A percentile compares a stretch with the other conserved stretches of the same genome.
phyloP scores from a whole-genome alignment of 2,329 filamentous ascomycete genomes.

The Leptographium wingfieldii region DNA sequence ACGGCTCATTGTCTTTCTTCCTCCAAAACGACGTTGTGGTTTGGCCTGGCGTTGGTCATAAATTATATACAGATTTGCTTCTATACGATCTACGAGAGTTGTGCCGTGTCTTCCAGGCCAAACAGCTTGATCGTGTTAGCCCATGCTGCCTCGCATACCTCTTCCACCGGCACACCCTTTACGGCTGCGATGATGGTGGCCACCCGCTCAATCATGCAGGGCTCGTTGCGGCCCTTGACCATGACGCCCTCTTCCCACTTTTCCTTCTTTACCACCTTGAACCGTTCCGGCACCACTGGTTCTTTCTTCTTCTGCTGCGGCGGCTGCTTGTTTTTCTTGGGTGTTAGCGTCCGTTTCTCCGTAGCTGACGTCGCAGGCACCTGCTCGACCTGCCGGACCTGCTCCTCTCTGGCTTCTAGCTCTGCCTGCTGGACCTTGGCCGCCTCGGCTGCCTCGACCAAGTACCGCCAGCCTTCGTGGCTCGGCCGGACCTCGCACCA shows the following conservation, averaged over 20 bases:
- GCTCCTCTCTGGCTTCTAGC: not conserved
- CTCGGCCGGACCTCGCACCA: slow-evolving; percentile 92
- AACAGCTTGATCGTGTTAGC: slow-evolving; percentile 72
- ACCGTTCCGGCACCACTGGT: slow-evolving; percentile 56
- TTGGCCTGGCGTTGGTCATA: not conserved
- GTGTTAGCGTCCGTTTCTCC: slow-evolving; percentile 20
- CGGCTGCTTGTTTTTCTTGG: not conserved
- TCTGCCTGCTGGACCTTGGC: slow-evolving; percentile 1
- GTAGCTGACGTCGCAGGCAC: slow-evolving; percentile 18
- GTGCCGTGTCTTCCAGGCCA: slow-evolving; percentile 39
- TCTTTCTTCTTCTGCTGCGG: slow-evolving; percentile 21
- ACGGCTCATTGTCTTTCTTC: not conserved
- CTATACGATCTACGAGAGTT: no score
- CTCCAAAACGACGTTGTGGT: not conserved
- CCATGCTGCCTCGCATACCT: slow-evolving; percentile 80
- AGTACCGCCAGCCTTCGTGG: slow-evolving; percentile 70
- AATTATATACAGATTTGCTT: not conserved
- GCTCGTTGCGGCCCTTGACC: slow-evolving; percentile 93
- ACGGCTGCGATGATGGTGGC: slow-evolving; percentile 81
- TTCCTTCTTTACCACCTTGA: slow-evolving; percentile 88
- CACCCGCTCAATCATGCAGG: slow-evolving; percentile 73
- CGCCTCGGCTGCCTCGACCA: slow-evolving; percentile 23
- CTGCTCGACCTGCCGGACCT: slow-evolving; percentile 1
- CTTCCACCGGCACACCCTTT: slow-evolving; percentile 66
- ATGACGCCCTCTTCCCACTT: slow-evolving; percentile 79